Evolutionary conservation across 164 flowering plant genomes (phyloP).

Genomic region (Chloranthus sessilifolius): DNA sequence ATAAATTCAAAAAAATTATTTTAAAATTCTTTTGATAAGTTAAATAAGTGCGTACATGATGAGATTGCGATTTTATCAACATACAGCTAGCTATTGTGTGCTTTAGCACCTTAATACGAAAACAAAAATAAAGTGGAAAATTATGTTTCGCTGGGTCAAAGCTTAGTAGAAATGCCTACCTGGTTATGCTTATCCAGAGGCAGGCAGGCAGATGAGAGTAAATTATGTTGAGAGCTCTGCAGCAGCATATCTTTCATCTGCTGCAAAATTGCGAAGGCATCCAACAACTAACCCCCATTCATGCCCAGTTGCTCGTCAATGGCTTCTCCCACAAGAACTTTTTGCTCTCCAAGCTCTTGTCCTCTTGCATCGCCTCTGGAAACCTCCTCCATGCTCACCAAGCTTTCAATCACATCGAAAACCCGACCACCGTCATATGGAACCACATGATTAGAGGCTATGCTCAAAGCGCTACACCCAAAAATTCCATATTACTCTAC

Average conservation of each 20-base stretch:
- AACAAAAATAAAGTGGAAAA: no score
- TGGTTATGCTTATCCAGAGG: no score
- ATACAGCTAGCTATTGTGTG: no score
- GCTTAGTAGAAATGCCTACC: no score
- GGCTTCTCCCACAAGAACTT: constrained; percentile 48
- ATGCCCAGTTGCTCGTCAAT: constrained; percentile 39
- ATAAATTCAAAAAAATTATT: no score
- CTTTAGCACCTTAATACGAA: no score
- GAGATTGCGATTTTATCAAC: no score
- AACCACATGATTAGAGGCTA: constrained; percentile 62
- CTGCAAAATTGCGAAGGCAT: constrained; percentile 25
- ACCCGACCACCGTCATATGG: constrained; percentile 42
- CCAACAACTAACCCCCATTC: constrained; percentile 31
- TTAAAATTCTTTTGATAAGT: no score
- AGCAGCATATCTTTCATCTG: constrained; percentile 33
- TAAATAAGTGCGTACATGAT: no score
- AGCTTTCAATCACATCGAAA: constrained; percentile 26
- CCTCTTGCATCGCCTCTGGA: constrained; percentile 27
- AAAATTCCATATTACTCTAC: constrained; percentile 27
- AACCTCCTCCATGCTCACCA: constrained; percentile 26
- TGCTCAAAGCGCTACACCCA: constrained; percentile 19
- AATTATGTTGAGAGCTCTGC: constrained; percentile 36
- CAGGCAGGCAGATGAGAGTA: no score
- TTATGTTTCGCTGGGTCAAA: no score
- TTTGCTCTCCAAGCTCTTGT: constrained; percentile 43